Evolutionary conservation across 2,329 filamentous ascomycete species (phyloP).

Genomic region (Claviceps arundinis): DNA sequence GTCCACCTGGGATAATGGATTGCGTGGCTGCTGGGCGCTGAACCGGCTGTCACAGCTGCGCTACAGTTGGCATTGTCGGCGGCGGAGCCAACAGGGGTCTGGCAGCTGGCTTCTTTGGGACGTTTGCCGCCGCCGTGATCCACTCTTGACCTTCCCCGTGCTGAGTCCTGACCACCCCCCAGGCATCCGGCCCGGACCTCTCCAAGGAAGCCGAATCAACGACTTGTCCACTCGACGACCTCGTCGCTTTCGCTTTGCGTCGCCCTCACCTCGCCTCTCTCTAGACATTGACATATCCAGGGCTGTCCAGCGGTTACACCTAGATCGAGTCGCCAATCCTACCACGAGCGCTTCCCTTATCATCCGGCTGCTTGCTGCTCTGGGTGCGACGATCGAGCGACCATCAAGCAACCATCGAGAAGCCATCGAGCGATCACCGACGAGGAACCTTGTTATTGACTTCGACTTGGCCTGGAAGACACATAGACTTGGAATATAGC

Average conservation of each 20-base stretch:
- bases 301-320: not conserved
- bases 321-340: not conserved
- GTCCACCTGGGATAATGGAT: too few species aligned
- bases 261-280: not conserved
- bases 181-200: not conserved
- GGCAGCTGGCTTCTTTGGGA: not conserved
- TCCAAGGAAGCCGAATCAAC: not conserved
- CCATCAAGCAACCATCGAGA: too few species aligned
- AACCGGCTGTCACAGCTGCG: too few species aligned
- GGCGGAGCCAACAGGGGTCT: not conserved
- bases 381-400: not conserved
- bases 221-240: not conserved
- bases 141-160: constrained; percentile 3
- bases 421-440: not conserved
- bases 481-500: not conserved
- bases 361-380: not conserved
- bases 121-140: not conserved
- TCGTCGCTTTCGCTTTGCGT: not conserved
- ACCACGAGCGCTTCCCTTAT: not conserved
- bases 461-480: not conserved
- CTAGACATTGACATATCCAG: not conserved
- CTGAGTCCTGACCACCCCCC: not conserved
- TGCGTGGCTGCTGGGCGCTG: too few species aligned
- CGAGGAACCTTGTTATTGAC: not conserved
- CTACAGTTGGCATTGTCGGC: not conserved